Evolutionary conservation across 139 green algal genomes (phyloP), one percentile per base, ranked within the genome.

Genomic region (Volvox africanus): DNA sequence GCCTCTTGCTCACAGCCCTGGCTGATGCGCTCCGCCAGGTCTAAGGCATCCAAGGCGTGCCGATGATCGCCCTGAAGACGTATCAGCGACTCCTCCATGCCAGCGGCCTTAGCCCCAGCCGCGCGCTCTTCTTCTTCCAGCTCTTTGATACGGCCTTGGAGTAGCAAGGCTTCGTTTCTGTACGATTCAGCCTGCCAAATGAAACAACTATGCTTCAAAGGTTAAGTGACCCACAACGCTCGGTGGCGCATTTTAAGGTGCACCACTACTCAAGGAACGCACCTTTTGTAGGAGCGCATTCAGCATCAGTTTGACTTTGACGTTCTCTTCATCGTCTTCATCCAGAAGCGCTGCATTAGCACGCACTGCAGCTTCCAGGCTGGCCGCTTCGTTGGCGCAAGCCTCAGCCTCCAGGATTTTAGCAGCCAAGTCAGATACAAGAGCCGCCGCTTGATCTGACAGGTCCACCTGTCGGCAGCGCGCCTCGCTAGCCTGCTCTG

Each of bases 361-460:
- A 0, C 32, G 73, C 76, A 78, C 24, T 0, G 24, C 55, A 3
- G 76, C 76, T 35, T 91, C 87, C 61, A 91, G 24, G 17, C 28
- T 35, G 28, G 61, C 76, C 6, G 87, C 87, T 75, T 91, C 87
- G 5, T 91, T 79, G 0, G 61, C 87, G 35, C 71, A 85, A 18
- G 87, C 87, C 76, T 91, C 87, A 22, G 87, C 87, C 32, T 91
- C 87, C 3, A 91, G 76, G 61, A 91, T 91, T 55, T 91, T 91
- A 14, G 61, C 87, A 1, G 87, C 87, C 76, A 91, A 36, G 87
- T 91, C 61, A 0, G 76, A 67, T 35, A 91, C 76, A 17, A 91
- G 87, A 18, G 1, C 26, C 16, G 87, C 87, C 21, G 76, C 87
- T 35, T 91, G 87, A 20, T 86, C 76, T 18, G 76, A 78, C 22